Evolutionary conservation across 495 filamentous ascomycete species (phyloP).

Genomic region (Penicillium diatomitis): DNA sequence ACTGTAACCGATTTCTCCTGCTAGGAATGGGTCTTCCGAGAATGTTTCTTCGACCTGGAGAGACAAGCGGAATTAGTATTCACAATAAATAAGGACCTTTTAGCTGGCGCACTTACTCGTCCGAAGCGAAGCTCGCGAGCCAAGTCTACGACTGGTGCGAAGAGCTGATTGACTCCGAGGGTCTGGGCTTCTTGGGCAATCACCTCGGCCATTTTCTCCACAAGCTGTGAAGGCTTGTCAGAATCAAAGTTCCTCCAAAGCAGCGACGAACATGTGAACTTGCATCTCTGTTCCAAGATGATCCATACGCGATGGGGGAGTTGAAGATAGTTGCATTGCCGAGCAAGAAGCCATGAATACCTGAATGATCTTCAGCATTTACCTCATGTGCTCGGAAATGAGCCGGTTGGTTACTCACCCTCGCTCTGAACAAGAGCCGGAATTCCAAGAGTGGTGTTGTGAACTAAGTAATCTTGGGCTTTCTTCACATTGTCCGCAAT

Average conservation of each 20-base stretch:
- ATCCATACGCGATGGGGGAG: slow-evolving; percentile 59
- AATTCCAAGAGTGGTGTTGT: slow-evolving; percentile 57
- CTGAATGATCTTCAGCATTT: slow-evolving; percentile 7
- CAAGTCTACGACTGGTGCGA: slow-evolving; percentile 58
- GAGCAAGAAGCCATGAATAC: slow-evolving; percentile 59
- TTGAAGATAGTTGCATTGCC: slow-evolving; percentile 70
- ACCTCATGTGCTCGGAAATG: background rate
- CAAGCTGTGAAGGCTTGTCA: slow-evolving; percentile 19
- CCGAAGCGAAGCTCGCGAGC: slow-evolving; percentile 60
- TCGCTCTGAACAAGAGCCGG: slow-evolving; percentile 63
- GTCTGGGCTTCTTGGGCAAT: slow-evolving; percentile 54
- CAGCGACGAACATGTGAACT: background rate
- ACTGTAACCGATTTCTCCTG: slow-evolving; percentile 50
- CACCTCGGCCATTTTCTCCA: slow-evolving; percentile 51
- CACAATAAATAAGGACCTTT: background rate
- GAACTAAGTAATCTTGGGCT: slow-evolving; percentile 54
- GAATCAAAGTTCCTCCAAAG: background rate
- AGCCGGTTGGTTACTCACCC: slow-evolving; percentile 18
- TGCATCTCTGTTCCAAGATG: slow-evolving; percentile 50
- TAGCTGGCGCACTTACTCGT: slow-evolving; percentile 24
- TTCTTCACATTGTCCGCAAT: slow-evolving; percentile 49
- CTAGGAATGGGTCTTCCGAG: slow-evolving; percentile 54
- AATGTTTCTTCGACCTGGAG: slow-evolving; percentile 55
- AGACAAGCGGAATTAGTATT: background rate
- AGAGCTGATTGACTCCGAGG: slow-evolving; percentile 58